phyloP scores from a whole-genome alignment of 805 yeast genomes.

The Pachysolen tannophilus region DNA sequence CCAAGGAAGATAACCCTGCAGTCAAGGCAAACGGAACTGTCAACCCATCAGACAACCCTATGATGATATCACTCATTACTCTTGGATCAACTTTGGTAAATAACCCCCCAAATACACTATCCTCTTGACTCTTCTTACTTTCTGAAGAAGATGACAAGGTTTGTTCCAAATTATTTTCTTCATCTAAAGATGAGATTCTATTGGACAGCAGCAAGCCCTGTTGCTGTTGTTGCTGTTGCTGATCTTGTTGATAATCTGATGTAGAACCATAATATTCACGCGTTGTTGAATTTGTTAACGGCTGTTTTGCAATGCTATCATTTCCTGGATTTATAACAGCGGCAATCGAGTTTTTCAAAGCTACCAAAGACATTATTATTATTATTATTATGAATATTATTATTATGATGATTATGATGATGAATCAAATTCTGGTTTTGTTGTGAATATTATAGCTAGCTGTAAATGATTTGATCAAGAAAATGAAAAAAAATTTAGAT shows the following conservation, averaged over 20 bases:
- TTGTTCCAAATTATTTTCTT: slow-evolving; percentile 1
- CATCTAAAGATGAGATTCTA: no score
- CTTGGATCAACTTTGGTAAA: slow-evolving; percentile 72
- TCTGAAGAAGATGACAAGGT: background rate
- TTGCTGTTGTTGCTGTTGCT: no score
- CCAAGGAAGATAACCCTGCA: slow-evolving; percentile 88
- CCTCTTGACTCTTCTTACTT: slow-evolving; percentile 1
- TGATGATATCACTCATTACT: slow-evolving; percentile 86
- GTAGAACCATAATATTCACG: no score
- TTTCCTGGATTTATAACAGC: slow-evolving; percentile 10
- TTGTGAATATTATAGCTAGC: no score
- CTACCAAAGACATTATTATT: slow-evolving; percentile 25
- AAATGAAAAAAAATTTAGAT: no score
- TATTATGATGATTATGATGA: no score
- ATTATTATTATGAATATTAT: no score
- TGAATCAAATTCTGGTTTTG: no score
- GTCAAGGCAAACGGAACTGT: slow-evolving; percentile 99
- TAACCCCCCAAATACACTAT: slow-evolving; percentile 19
- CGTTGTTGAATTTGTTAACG: background rate
- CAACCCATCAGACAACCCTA: slow-evolving; percentile 91
- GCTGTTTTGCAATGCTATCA: slow-evolving; percentile 1
- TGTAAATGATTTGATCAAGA: no score
- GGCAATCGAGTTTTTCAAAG: slow-evolving; percentile 23
- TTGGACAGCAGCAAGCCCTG: no score
- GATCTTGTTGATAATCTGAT: no score